Base-by-base conservation (phyloP, 441 rosid genomes). In the Omphalea diandra region DNA sequence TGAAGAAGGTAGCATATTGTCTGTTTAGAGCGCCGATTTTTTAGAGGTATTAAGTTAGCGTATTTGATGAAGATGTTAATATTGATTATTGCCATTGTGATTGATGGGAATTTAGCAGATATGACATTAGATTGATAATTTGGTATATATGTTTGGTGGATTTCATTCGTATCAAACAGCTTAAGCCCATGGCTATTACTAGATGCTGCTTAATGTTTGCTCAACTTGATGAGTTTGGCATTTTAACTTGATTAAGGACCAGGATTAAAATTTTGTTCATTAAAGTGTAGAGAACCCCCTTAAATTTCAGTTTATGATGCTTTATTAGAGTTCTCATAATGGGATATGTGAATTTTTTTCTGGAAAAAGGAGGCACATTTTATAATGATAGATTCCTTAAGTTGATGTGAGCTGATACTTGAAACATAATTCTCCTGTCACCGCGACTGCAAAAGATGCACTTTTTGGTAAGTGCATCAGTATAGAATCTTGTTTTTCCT, bases 161-260 rank as follows among this genome's bases (percentile, higher is more conserved):
- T 38, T 46, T 26, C 49, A 52, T 38, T 14, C 3, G 20, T 53
- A 8, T 14, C 18, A 18, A 70, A 15, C 10, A 38, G 26, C 7
- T 43, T 11, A 22, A 33, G n/a, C 44, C 38, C n/a, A 6, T 59
- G 58, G 43, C 31, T 58, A 26, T 57, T 29, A 14, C 20, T 33
- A 18, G 65, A 58, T 20, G 22, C 27, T 43, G 11, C 29, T 29
- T 17, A 40, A 38, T 40, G 26, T 52, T 71, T 63, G 41, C 11
- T 27, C 60, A 36, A 20, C 36, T 29, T 61, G 50, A 38, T 53
- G 49, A 24, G 0, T 41, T 18, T 62, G 49, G 1, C 62, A 53
- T 62, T 44, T 65, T 20, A 44, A 57, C 36, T 44, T 33, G 75
- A 7, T 32, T 67, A 22, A 63, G 56, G 17, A 53, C 36, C 38